Evolutionary conservation across 2,329 filamentous ascomycete genomes (phyloP), one percentile per base, ranked within the genome.

Genomic region (Emydomyces testavorans): DNA sequence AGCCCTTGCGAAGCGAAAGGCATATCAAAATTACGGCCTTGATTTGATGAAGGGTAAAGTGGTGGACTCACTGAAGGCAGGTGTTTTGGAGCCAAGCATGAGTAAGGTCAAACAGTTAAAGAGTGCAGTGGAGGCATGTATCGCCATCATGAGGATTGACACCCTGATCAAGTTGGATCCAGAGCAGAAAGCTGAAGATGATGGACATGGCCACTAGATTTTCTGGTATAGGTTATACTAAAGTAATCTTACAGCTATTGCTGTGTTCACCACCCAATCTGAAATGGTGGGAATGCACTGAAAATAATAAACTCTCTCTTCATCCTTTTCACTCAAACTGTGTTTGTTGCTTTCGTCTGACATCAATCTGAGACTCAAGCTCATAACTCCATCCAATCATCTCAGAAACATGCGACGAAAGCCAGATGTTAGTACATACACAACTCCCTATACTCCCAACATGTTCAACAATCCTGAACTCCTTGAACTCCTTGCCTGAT

Each of bases 61-160:
- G 50, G 82, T 89, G 48, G 92, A 98, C 67, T 82, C 87, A 71
- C 74, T 98, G 61, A 96, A 96, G 77, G 82, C 86, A 10, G 92
- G 92, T 62, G 89, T 98, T 53, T 69, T 98, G 62, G 92, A 98
- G 74, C 92, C 92, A 26, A 94, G 85, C 69, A 88, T 98, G 74
- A 95, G 90, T 78, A 98, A 98, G 77, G 79, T 98, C 57, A 84
- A 90, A 69, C 92, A 96, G 75, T 75, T 98, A 63, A 98, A 98
- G 82, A 93, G 85, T 69, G 92, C 92, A 23, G 92, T 98, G 42
- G 92, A 98, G 72, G 92, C 92, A 48, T 96, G 92, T 69, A 94
- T 98, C 68, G 85, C 88, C 63, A 96, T 98, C 66, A 96, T 98
- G 92, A 80, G 92, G 62, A 98, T 98, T 65, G 92, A 98, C 73